These are phyloP conservation scores for Emericellopsis cladophorae DNA, from an alignment of 2,329 filamentous ascomycete species.

Conservation along the genomic window DNA sequence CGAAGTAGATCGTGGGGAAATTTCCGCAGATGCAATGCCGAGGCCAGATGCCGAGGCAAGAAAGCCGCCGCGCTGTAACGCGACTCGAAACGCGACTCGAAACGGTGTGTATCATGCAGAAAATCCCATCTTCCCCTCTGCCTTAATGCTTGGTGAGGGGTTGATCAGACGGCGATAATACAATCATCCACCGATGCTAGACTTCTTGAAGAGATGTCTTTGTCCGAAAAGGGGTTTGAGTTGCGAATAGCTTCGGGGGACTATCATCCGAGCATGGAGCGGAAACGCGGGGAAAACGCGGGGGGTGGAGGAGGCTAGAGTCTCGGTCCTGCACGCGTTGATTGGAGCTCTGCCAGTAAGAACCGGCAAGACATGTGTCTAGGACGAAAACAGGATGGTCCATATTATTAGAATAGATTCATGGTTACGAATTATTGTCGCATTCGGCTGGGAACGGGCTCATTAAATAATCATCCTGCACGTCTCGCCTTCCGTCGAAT, in stretches of 20 bases:
- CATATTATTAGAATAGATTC: background rate
- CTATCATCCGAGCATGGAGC: background rate
- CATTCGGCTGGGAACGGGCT: background rate
- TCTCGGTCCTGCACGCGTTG: too few relatives aligned
- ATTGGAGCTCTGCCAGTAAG: too few relatives aligned
- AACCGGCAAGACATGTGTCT: background rate
- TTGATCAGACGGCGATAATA: background rate
- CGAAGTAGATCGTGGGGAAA: background rate
- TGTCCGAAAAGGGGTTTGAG: background rate
- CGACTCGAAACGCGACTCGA: background rate
- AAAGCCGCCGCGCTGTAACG: background rate
- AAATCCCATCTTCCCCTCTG: background rate
- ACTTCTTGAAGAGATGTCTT: background rate
- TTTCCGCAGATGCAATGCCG: background rate
- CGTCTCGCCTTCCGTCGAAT: too few relatives aligned
- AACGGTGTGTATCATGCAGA: background rate
- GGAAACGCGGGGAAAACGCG: background rate
- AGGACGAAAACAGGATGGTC: background rate
- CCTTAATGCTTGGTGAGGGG: background rate
- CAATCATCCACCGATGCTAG: background rate
- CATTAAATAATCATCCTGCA: background rate
- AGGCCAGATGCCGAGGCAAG: background rate
- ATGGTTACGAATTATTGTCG: background rate
- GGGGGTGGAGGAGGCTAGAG: background rate
- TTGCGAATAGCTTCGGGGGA: background rate